Base-by-base conservation (phyloP, 768 basidiomycete genomes). In the Vishniacozyma victoriae region DNA sequence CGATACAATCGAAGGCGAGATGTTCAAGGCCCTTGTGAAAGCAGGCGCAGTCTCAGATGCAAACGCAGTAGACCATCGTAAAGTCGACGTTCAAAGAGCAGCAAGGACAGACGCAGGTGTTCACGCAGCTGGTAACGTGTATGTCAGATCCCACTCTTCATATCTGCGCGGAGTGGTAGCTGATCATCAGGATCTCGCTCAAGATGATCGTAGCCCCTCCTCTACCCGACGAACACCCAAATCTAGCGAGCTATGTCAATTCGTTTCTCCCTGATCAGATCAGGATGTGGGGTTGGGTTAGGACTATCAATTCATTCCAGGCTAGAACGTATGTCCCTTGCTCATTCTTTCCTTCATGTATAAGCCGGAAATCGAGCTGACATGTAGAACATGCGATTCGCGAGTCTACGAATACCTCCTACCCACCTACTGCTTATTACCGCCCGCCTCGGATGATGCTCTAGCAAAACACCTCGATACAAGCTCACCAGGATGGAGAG, bases 371-470 rank as follows among this genome's bases (percentile, higher is more conserved):
- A 16, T 9, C 13, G 22, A 35, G 16, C 11, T 20, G 19, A 3
- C 42, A n/a, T 55, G 39, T 72, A 91, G 88, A 51, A 77, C 82
- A 2, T 96, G 92, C 73, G 92, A 96, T 68, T 93, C 91, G 52
- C 81, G 93, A 51, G 89, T 91, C 70, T 99, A 99, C 74, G 95
- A 92, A 14, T 99, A 99, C 73, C 87, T 87, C 74, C 85, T 99
- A 57, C 95, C 95, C 0, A 83, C 87, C 1, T 95, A 97, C 72
- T 78, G 92, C 33, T 78, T 99, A 44, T 79, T 97, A 22, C 90
- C 93, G 1, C 91, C 95, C 0, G 85, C 83, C 66, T 87, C 88
- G 4, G 79, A 76, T 18, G 82, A 84, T 35, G 78, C 79, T 12
- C 76, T 89, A 36, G 57, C 39, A 18, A 54, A 62, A 20, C 52